A percentile compares a stretch with the other conserved stretches of the same genome.
Evolutionary conservation across 2,329 filamentous ascomycete genomes (phyloP).

Genomic region (Verticillium albo-atrum): DNA sequence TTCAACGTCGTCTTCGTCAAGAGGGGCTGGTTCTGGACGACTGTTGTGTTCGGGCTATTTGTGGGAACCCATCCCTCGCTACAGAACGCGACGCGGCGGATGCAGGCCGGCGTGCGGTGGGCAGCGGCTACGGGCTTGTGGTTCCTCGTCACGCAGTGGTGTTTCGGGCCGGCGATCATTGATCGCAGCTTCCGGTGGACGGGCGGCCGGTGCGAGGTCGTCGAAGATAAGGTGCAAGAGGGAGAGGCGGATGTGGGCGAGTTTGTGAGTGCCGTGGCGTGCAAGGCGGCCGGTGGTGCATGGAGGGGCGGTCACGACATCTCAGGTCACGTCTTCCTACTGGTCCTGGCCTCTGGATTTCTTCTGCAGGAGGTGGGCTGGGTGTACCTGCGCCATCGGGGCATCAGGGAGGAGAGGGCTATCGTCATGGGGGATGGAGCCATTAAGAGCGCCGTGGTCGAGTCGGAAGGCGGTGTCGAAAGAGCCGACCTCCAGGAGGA

Average conservation of each 20-base stretch:
- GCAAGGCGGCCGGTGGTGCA: conserved; percentile 73
- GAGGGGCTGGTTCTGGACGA: conserved; percentile 90
- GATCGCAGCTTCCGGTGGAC: conserved; percentile 87
- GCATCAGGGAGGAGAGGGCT: conserved; percentile 54
- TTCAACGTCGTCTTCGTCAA: conserved; percentile 96
- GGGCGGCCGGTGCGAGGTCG: conserved; percentile 73
- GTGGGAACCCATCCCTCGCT: conserved; percentile 61
- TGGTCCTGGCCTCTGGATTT: conserved; percentile 79
- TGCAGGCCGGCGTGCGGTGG: conserved; percentile 66
- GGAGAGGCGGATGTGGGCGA: conserved; percentile 37
- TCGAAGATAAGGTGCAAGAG: conserved; percentile 16
- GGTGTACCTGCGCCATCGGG: conserved; percentile 42
- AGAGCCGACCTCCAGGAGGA: conserved; percentile 16
- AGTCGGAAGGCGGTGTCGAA: conserved; percentile 25
- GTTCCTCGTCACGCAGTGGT: conserved; percentile 93
- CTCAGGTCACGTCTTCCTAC: conserved; percentile 88
- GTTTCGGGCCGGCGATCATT: conserved; percentile 84
- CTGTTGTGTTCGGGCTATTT: conserved; percentile 67
- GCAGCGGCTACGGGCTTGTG: conserved; percentile 69
- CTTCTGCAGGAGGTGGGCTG: conserved; percentile 74
- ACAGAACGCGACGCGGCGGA: conserved; percentile 26
- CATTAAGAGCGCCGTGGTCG: conserved; percentile 53
- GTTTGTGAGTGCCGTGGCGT: conserved; percentile 70
- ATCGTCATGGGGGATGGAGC: conserved; percentile 65
- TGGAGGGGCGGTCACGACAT: conserved; percentile 98